Evolutionary conservation across 2,329 filamentous ascomycete genomes (phyloP).

Genomic region (Penicillium digitatum): DNA sequence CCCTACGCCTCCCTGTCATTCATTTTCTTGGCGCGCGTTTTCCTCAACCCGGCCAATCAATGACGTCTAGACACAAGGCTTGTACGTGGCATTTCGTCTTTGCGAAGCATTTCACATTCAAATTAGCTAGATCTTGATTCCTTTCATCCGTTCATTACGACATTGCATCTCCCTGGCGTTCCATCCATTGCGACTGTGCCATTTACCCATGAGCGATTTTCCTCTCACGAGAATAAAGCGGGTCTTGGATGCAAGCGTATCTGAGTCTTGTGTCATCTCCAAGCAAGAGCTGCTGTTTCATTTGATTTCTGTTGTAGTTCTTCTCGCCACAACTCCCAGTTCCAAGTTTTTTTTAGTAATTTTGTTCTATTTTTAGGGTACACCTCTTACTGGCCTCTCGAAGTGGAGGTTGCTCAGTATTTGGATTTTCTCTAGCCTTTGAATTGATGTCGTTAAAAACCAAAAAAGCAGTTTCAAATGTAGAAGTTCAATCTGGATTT

Average conservation of each 20-base stretch:
- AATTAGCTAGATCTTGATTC: neutral
- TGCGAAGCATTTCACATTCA: neutral
- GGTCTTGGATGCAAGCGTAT: neutral
- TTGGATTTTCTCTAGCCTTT: neutral
- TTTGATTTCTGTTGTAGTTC: neutral
- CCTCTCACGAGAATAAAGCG: neutral
- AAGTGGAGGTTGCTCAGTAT: neutral
- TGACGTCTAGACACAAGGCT: slow-evolving; percentile 9
- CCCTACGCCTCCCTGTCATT: neutral
- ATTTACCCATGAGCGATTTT: slow-evolving; percentile 4
- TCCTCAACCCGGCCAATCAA: neutral
- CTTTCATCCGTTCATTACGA: slow-evolving; percentile 6
- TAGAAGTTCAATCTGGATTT: neutral
- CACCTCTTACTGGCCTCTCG: too few species aligned
- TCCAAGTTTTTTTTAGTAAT: neutral
- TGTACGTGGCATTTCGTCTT: neutral
- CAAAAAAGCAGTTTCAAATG: neutral
- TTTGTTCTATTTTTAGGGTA: neutral
- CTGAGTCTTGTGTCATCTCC: neutral
- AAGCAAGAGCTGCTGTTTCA: neutral
- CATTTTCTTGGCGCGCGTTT: neutral
- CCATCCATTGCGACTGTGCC: neutral
- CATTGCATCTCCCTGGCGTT: slow-evolving; percentile 19
- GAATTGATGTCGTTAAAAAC: neutral
- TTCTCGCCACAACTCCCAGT: neutral